These are phyloP conservation scores for Uncinocarpus reesii DNA, from an alignment of 2,329 filamentous ascomycete species.

Conservation along the genomic window DNA sequence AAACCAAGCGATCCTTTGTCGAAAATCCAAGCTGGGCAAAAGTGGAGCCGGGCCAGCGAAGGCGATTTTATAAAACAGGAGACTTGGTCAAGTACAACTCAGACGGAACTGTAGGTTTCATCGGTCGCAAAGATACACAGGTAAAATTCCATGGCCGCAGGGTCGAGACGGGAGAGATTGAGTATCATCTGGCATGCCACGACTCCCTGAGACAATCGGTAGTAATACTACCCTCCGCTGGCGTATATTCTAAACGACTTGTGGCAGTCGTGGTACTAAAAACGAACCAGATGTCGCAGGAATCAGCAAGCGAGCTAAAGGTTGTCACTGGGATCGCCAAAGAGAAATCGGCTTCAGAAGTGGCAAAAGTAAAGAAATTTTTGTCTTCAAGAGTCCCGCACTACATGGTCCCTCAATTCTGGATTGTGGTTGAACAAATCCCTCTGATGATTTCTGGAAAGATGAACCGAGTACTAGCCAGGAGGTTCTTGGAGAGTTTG, in stretches of 20 bases:
- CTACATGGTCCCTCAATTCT: background rate
- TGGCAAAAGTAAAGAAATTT: background rate
- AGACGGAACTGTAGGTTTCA: constrained; percentile 27
- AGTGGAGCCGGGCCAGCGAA: background rate
- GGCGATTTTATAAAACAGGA: constrained; percentile 13
- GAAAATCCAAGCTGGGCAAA: constrained; percentile 6
- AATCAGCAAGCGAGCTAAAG: background rate
- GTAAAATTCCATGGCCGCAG: constrained; percentile 40
- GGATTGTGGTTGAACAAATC: background rate
- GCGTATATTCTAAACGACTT: background rate
- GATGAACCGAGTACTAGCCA: background rate
- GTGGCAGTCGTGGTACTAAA: background rate
- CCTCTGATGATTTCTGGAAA: background rate
- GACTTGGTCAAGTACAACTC: constrained; percentile 21
- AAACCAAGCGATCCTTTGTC: constrained; percentile 9
- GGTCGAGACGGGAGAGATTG: background rate
- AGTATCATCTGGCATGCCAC: background rate
- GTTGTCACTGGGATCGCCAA: background rate
- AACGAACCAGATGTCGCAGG: background rate
- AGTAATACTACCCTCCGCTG: background rate
- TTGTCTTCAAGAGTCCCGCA: background rate
- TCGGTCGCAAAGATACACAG: constrained; percentile 55
- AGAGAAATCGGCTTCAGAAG: background rate
- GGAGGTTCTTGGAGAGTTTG: background rate
- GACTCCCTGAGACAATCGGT: background rate